Evolutionary conservation across 768 basidiomycete genomes (phyloP).

Genomic region (Termitomyces sp.): DNA sequence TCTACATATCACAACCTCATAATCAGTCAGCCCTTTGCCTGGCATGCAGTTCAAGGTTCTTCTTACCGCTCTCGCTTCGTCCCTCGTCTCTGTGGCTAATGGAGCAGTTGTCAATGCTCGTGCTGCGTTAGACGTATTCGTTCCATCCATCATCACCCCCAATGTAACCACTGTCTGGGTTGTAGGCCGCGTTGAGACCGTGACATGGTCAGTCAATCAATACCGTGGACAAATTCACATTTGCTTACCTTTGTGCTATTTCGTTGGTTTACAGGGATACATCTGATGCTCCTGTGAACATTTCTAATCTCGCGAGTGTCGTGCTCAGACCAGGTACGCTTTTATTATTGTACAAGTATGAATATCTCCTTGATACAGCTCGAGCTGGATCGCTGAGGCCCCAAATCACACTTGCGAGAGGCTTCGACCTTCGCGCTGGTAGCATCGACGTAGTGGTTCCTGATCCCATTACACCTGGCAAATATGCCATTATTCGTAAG

Average conservation of each 20-base stretch:
- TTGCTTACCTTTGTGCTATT: neutral
- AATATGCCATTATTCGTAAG: neutral
- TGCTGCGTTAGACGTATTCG: conserved; percentile 21
- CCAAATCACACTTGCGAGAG: conserved; percentile 18
- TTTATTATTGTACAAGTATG: neutral
- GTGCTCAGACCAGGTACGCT: conserved; percentile 24
- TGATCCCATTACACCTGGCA: neutral
- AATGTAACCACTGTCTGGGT: conserved; percentile 21
- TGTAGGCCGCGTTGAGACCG: conserved; percentile 18
- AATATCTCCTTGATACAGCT: neutral
- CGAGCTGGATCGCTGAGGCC: neutral
- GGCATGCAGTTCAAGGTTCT: conserved; percentile 11
- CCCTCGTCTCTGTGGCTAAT: conserved; percentile 16
- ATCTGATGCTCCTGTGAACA: conserved; percentile 29
- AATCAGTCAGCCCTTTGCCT: neutral
- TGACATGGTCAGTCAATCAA: conserved; percentile 22
- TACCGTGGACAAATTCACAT: neutral
- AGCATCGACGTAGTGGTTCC: conserved; percentile 29
- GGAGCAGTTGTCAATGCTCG: conserved; percentile 14
- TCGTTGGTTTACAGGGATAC: conserved; percentile 27
- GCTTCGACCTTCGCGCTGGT: conserved; percentile 32
- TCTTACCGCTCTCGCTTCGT: conserved; percentile 18
- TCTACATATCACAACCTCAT: neutral
- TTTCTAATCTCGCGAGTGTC: conserved; percentile 33
- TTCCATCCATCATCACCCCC: conserved; percentile 23